These are phyloP conservation scores for Planoprotostelium fungivorum DNA, from an alignment of 78 protist species.

Conservation along the genomic window DNA sequence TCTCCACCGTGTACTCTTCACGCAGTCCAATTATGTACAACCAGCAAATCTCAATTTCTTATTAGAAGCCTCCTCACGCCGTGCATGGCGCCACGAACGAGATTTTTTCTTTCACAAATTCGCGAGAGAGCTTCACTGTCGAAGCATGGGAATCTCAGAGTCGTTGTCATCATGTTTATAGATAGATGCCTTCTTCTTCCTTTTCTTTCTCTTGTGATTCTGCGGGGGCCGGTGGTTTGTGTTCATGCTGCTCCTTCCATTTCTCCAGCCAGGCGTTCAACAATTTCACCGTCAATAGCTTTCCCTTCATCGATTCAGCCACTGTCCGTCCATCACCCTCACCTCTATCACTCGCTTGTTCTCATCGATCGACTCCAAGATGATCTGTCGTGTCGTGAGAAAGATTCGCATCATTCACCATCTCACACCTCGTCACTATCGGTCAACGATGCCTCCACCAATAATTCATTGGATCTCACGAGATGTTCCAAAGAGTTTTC, in stretches of 20 bases:
- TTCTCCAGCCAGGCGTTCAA: background rate
- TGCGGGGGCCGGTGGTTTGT: background rate
- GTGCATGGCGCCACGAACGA: no score
- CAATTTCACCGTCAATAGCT: background rate
- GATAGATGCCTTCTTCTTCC: background rate
- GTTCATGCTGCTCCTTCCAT: background rate
- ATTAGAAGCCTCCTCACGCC: no score
- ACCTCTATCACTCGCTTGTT: background rate
- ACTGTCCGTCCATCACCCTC: background rate
- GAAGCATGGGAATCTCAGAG: no score
- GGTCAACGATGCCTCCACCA: background rate
- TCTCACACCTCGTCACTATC: background rate
- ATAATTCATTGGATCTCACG: background rate
- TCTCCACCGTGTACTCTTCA: no score
- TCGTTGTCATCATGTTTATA: background rate
- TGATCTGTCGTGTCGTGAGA: no score
- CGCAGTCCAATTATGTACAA: no score
- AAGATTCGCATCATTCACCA: no score
- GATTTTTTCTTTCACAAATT: no score
- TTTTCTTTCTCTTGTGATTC: background rate
- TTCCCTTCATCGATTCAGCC: background rate
- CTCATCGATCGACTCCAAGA: background rate
- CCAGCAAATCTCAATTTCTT: no score
- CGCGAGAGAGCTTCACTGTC: no score
- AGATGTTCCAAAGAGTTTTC: background rate